phyloP scores from a whole-genome alignment of 495 filamentous ascomycete species.

The Annulohypoxylon bovei region DNA sequence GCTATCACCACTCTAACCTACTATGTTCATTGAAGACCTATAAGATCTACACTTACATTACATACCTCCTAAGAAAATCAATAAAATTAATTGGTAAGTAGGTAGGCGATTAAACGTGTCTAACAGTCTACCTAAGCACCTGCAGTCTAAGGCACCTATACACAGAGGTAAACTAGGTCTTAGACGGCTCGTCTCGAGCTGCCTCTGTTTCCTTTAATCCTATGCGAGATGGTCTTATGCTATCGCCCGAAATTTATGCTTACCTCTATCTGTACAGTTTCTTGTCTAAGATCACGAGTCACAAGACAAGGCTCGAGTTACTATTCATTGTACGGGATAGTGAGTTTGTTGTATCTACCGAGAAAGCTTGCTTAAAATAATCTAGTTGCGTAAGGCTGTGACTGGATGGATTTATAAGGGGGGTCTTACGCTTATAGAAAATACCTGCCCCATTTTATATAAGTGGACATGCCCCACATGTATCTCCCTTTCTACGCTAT shows the following conservation, averaged over 20 bases:
- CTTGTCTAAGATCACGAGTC: slow-evolving; percentile 34
- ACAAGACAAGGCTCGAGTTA: slow-evolving; percentile 15
- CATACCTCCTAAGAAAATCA: background rate
- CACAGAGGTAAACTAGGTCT: background rate
- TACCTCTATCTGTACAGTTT: background rate
- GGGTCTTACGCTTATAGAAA: no score
- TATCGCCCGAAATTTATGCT: slow-evolving; percentile 32
- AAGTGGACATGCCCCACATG: no score
- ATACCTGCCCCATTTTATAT: no score
- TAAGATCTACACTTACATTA: background rate
- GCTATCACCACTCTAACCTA: background rate
- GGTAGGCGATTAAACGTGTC: no score
- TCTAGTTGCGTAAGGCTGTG: background rate
- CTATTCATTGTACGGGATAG: background rate
- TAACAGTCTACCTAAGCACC: no score
- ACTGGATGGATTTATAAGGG: no score
- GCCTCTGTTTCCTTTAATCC: slow-evolving; percentile 10
- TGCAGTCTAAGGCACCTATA: no score
- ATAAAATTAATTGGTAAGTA: background rate
- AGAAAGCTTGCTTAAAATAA: slow-evolving; percentile 4
- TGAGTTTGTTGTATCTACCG: background rate
- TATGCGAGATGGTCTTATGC: slow-evolving; percentile 30
- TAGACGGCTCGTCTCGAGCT: slow-evolving; percentile 36
- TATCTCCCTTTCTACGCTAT: no score
- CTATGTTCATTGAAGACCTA: background rate